Evolutionary conservation across 306 rosid genomes (phyloP).

Genomic region (Inga oerstediana): DNA sequence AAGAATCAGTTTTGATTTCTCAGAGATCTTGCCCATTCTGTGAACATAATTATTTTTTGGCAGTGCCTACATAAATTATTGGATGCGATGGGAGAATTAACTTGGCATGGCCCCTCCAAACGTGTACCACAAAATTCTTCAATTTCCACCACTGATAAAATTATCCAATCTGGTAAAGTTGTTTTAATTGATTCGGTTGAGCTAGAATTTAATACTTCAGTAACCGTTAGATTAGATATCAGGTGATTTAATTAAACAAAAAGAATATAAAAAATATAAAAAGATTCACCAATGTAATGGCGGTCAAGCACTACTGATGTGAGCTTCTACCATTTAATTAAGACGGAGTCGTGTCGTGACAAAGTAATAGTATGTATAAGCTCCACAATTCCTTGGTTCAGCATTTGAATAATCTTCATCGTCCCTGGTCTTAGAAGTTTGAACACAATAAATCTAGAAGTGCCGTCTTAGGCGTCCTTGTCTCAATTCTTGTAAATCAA

Average conservation of each 20-base stretch:
- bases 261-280: no score
- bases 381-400: not conserved
- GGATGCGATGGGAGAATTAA: not conserved
- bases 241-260: not conserved
- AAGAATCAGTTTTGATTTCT: not conserved
- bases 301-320: not conserved
- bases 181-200: not conserved
- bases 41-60: not conserved
- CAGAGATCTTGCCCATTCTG: not conserved
- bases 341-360: not conserved
- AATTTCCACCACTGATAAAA: not conserved
- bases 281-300: not conserved
- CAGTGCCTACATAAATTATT: not conserved
- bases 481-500: slow-evolving; percentile 2
- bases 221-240: not conserved
- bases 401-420: not conserved
- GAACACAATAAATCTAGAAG: not conserved
- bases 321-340: not conserved
- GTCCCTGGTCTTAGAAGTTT: not conserved
- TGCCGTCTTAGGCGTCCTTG: not conserved
- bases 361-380: not conserved
- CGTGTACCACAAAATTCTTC: not conserved
- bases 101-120: not conserved
- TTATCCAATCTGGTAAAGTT: not conserved
- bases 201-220: no score